A percentile compares a stretch with the other conserved stretches of the same genome.
Conservation (phyloP, 2,329 filamentous ascomycete genomes). For the Pestalotiopsis sp. region DNA sequence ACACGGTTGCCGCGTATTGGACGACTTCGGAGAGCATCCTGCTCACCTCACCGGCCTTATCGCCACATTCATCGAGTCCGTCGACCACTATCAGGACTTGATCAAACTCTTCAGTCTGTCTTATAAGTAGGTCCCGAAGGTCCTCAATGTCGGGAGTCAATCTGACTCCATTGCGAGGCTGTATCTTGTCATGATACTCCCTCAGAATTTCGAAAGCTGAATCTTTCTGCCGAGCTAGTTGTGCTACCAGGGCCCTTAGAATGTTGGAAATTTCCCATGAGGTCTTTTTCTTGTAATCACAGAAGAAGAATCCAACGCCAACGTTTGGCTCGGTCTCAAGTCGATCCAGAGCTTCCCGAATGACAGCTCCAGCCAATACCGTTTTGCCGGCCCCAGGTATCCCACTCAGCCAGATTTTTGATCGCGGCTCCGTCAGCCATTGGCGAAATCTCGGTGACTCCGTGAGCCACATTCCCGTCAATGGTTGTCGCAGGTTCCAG, state of each 20-base stretch:
- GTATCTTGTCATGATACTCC: neutral
- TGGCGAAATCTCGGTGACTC: neutral
- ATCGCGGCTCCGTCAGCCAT: neutral
- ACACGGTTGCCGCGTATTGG: neutral
- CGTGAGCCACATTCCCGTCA: neutral
- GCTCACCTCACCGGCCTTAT: neutral
- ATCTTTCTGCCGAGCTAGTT: neutral
- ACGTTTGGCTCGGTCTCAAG: neutral
- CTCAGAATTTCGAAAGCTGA: neutral
- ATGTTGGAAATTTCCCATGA: neutral
- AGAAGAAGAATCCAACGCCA: neutral
- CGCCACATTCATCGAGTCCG: neutral
- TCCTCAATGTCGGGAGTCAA: neutral
- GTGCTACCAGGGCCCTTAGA: neutral
- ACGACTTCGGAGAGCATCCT: neutral
- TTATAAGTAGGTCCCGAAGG: neutral
- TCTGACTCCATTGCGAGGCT: neutral
- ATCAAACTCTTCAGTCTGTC: neutral
- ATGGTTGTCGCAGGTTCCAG: neutral
- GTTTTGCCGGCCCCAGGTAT: neutral
- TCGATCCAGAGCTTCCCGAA: neutral
- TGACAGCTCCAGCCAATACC: neutral
- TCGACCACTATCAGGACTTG: neutral
- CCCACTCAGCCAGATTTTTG: neutral
- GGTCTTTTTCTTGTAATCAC: neutral